Evolutionary conservation across 1,139 yeast genomes (phyloP), one percentile per base, ranked within the genome.

Genomic region (Hyphopichia fennica): DNA sequence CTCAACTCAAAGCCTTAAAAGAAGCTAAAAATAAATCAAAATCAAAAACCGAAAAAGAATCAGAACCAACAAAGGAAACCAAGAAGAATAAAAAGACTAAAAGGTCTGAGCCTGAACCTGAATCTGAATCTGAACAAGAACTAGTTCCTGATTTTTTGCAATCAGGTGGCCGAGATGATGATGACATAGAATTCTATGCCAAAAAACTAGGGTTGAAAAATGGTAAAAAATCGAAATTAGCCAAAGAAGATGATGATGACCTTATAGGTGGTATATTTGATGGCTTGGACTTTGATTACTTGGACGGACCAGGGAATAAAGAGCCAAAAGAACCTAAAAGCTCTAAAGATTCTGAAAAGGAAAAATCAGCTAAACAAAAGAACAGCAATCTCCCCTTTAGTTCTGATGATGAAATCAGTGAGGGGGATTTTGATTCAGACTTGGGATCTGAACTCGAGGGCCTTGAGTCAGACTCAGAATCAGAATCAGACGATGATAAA

Each of bases 151-250:
- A 25, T 25, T 25, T 25, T 11, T 25, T n/a, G 4, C 28, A 25
- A 2, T 66, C 72, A 2, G 67, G 77, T 54, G 69, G 69, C 39
- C 73, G 77, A 48, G 96, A 88, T 53, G 95, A 88, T 44, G 82
- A 81, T 40, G 96, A 91, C 37, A 82, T 89, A 65, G 82, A 77
- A 20, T 89, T 83, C 57, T 91, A 89, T 58, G 93, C 96, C 4
- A 86, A 85, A 48, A 84, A 86, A 52, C 71, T 91, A 16, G 96
- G 96, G 1, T 60, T 86, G 51, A 87, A 84, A 53, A 67, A 75
- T 16, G 79, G 78, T 3, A 74, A 68, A 43, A 62, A 62, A 11
- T 47, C 67, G 5, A 69, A 65, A 41, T 65, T 81, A 41, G 60
- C 73, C 25, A 77, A 79, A 34, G 56, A 58, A 2, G 83, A 75